Conservation (phyloP, 2,329 filamentous ascomycete species). For the Sporothrix pallida region DNA sequence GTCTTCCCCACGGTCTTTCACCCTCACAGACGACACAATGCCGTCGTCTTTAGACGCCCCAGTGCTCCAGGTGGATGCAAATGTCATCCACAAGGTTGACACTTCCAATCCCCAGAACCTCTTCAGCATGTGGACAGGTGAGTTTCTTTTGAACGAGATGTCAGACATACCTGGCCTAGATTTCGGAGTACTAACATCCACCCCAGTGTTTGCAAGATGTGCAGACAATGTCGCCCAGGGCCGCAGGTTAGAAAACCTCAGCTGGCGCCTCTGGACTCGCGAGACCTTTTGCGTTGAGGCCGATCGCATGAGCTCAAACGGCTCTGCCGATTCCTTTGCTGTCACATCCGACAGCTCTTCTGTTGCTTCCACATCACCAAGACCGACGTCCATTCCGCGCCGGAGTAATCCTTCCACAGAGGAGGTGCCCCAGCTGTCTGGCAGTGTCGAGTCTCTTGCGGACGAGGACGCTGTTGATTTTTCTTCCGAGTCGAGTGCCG, state of each 20-base stretch:
- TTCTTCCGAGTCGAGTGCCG: conserved; percentile 57
- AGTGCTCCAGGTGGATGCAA: conserved; percentile 88
- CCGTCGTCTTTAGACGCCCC: conserved; percentile 81
- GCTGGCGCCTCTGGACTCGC: conserved; percentile 93
- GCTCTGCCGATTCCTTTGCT: conserved; percentile 23
- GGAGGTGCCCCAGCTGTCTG: conserved; percentile 74
- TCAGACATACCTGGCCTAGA: too few relatives aligned
- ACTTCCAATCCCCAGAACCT: conserved; percentile 90
- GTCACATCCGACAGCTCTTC: conserved; percentile 51
- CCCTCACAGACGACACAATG: conserved; percentile 62
- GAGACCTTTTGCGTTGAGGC: conserved; percentile 87
- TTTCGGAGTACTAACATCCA: conserved; percentile 11
- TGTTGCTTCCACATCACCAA: conserved; percentile 48
- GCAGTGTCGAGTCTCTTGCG: conserved; percentile 75
- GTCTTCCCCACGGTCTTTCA: not conserved
- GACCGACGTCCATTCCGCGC: conserved; percentile 55
- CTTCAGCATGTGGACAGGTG: conserved; percentile 96
- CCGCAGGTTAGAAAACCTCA: conserved; percentile 89
- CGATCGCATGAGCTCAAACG: conserved; percentile 3
- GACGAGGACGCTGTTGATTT: conserved; percentile 71
- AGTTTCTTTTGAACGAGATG: conserved; percentile 48
- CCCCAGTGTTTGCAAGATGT: conserved; percentile 86
- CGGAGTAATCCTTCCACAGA: conserved; percentile 47
- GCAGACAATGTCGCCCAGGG: conserved; percentile 94
- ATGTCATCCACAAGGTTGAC: conserved; percentile 92